These are phyloP conservation scores for Sporothrix brunneoviolacea DNA, from an alignment of 2,329 filamentous ascomycete species.

Conservation along the genomic window DNA sequence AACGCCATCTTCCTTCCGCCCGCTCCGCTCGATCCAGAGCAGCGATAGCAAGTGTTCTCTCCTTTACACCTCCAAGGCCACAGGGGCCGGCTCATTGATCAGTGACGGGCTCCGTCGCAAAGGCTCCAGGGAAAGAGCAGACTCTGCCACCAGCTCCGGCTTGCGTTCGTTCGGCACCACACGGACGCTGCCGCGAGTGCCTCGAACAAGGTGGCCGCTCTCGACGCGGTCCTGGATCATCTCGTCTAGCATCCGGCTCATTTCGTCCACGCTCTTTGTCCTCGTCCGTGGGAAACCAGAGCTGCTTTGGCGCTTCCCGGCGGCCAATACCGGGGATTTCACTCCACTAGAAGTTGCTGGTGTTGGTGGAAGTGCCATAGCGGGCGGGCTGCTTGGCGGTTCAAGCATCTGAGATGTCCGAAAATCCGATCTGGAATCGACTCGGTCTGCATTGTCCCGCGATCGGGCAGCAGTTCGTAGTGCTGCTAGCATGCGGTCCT, in stretches of 20 bases:
- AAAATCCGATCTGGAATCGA: slow-evolving; percentile 27
- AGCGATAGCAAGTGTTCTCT: neutral
- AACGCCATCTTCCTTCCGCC: neutral
- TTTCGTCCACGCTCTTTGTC: slow-evolving; percentile 74
- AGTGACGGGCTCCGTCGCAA: slow-evolving; percentile 24
- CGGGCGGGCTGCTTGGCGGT: slow-evolving; percentile 23
- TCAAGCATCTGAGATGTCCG: slow-evolving; percentile 29
- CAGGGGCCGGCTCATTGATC: slow-evolving; percentile 21
- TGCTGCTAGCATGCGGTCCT: slow-evolving; percentile 86
- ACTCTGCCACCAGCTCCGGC: slow-evolving; percentile 20
- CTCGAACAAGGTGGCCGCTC: slow-evolving; percentile 62
- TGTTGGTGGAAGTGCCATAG: slow-evolving; percentile 19
- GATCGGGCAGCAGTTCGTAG: slow-evolving; percentile 80
- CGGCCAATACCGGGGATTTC: slow-evolving; percentile 5
- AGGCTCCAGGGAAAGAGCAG: slow-evolving; percentile 15
- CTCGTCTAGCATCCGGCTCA: slow-evolving; percentile 88
- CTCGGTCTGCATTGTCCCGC: slow-evolving; percentile 67
- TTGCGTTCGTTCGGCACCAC: slow-evolving; percentile 41
- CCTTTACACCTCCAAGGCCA: slow-evolving; percentile 23
- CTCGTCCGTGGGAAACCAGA: slow-evolving; percentile 37
- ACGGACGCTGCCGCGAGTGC: slow-evolving; percentile 60
- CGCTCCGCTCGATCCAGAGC: neutral
- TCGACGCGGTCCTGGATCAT: slow-evolving; percentile 92
- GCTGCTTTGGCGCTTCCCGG: slow-evolving; percentile 10
- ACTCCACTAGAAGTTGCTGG: slow-evolving; percentile 7